Evolutionary conservation across 2,329 filamentous ascomycete genomes (phyloP).

Genomic region (Fusarium coffeatum): DNA sequence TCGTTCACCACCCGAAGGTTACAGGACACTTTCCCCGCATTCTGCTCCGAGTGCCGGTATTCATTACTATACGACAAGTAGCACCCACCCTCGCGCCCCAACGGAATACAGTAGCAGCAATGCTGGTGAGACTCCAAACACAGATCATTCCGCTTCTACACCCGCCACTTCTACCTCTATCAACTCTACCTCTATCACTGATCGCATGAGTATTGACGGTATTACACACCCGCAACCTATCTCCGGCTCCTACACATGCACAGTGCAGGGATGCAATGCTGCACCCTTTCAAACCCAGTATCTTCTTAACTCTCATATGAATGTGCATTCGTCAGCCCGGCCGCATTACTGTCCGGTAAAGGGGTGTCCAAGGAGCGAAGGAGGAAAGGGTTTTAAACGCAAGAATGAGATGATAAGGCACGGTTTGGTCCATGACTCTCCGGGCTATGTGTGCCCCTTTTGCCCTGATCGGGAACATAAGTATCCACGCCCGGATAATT

Average conservation of each 20-base stretch:
- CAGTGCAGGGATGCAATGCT: slow-evolving; percentile 72
- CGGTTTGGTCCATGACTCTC: slow-evolving; percentile 91
- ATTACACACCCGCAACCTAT: slow-evolving; percentile 64
- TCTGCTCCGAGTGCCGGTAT: slow-evolving; percentile 55
- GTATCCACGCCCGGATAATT: slow-evolving; percentile 94
- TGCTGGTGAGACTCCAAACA: slow-evolving; percentile 60
- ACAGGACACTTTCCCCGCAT: slow-evolving; percentile 61
- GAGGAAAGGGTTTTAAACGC: slow-evolving; percentile 76
- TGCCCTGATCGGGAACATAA: slow-evolving; percentile 94
- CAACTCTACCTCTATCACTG: slow-evolving; percentile 53
- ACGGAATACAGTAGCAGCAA: slow-evolving; percentile 59
- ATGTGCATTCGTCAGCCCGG: slow-evolving; percentile 73
- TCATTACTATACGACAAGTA: slow-evolving; percentile 52
- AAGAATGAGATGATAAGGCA: slow-evolving; percentile 81
- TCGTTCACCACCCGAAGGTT: slow-evolving; percentile 62
- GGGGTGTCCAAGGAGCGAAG: slow-evolving; percentile 71
- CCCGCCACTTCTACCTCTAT: slow-evolving; percentile 51
- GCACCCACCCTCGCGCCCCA: slow-evolving; percentile 51
- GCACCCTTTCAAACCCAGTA: slow-evolving; percentile 81
- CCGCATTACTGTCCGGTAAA: slow-evolving; percentile 74
- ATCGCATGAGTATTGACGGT: slow-evolving; percentile 69
- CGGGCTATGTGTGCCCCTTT: slow-evolving; percentile 95
- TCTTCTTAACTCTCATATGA: slow-evolving; percentile 82
- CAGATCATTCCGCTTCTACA: slow-evolving; percentile 58
- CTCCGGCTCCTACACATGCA: slow-evolving; percentile 69